A percentile compares a stretch with the other conserved stretches of the same genome.
Evolutionary conservation across 2,329 filamentous ascomycete species (phyloP).

Genomic region (Alternaria sp.): DNA sequence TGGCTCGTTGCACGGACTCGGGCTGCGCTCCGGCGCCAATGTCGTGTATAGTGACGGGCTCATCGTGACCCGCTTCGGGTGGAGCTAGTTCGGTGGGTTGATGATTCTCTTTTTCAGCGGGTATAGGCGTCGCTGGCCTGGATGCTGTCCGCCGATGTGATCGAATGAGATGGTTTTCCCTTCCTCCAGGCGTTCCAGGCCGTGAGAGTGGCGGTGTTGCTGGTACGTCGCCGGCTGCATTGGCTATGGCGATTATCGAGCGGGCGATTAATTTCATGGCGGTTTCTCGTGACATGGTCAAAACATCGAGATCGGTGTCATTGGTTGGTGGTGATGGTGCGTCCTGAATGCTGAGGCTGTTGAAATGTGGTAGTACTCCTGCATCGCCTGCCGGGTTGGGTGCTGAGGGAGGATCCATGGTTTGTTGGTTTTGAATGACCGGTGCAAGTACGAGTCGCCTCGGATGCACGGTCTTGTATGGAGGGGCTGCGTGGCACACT

Average conservation of each 20-base stretch:
- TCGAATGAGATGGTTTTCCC: slow-evolving; percentile 35
- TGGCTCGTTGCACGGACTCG: slow-evolving; percentile 78
- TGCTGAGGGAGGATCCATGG: slow-evolving; percentile 47
- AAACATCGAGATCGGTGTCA: slow-evolving; percentile 70
- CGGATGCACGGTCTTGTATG: slow-evolving; percentile 40
- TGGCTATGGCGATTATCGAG: slow-evolving; percentile 66
- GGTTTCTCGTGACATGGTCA: slow-evolving; percentile 73
- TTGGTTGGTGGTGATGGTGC: slow-evolving; percentile 50
- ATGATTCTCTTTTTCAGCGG: slow-evolving; percentile 52
- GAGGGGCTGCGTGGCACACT: slow-evolving; percentile 43
- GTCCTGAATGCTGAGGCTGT: slow-evolving; percentile 42
- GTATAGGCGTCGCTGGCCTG: slow-evolving; percentile 51
- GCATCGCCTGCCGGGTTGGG: slow-evolving; percentile 52
- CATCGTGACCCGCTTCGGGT: slow-evolving; percentile 60
- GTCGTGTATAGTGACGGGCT: slow-evolving; percentile 56
- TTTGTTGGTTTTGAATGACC: slow-evolving; percentile 26
- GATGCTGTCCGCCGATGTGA: slow-evolving; percentile 49
- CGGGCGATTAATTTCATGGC: slow-evolving; percentile 82
- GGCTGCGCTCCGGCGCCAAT: slow-evolving; percentile 73
- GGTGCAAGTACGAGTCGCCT: slow-evolving; percentile 39
- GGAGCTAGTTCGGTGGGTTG: slow-evolving; percentile 55
- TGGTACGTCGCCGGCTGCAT: slow-evolving; percentile 78
- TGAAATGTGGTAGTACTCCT: slow-evolving; percentile 51
- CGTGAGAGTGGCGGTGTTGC: slow-evolving; percentile 76
- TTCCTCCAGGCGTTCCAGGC: slow-evolving; percentile 63